Evolutionary conservation across 805 yeast species (phyloP).

Genomic region (Kuraishia piskuri): DNA sequence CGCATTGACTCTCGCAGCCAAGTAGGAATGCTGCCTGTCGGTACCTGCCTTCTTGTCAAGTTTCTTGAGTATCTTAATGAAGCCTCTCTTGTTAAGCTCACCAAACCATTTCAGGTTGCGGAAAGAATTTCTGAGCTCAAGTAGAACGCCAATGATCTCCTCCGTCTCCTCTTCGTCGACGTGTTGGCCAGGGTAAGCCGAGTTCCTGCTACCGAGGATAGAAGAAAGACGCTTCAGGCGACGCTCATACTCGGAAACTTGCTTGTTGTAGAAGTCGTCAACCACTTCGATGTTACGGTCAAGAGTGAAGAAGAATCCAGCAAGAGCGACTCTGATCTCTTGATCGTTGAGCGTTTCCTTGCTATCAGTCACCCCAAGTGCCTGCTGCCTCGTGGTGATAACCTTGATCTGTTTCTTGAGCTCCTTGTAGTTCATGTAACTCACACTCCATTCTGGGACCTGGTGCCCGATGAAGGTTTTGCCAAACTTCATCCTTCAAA

Average conservation of each 20-base stretch:
- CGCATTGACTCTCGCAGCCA: constrained; percentile 62
- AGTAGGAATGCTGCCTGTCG: constrained; percentile 42
- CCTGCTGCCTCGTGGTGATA: constrained; percentile 37
- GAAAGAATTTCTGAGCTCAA: constrained; percentile 68
- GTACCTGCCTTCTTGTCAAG: constrained; percentile 78
- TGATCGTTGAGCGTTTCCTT: constrained; percentile 28
- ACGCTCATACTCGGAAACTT: constrained; percentile 65
- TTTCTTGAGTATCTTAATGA: constrained; percentile 80
- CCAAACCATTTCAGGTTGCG: constrained; percentile 91
- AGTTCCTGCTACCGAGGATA: constrained; percentile 21
- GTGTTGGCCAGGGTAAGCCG: constrained; percentile 17
- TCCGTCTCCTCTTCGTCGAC: constrained; percentile 47
- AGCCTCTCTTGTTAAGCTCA: constrained; percentile 85
- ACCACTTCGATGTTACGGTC: constrained; percentile 80
- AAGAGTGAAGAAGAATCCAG: constrained; percentile 66
- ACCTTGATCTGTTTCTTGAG: constrained; percentile 74
- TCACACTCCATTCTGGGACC: constrained; percentile 87
- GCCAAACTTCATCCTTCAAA: constrained; percentile 75
- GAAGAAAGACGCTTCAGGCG: constrained; percentile 44
- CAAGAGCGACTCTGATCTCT: constrained; percentile 38
- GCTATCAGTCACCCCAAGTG: constrained; percentile 12
- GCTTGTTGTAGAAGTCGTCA: constrained; percentile 67
- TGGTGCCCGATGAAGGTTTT: constrained; percentile 75
- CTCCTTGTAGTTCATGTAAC: constrained; percentile 78
- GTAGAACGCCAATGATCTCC: constrained; percentile 56